Base-by-base conservation (phyloP, 2,329 filamentous ascomycete genomes). In the Rhynchosporium graminicola region DNA sequence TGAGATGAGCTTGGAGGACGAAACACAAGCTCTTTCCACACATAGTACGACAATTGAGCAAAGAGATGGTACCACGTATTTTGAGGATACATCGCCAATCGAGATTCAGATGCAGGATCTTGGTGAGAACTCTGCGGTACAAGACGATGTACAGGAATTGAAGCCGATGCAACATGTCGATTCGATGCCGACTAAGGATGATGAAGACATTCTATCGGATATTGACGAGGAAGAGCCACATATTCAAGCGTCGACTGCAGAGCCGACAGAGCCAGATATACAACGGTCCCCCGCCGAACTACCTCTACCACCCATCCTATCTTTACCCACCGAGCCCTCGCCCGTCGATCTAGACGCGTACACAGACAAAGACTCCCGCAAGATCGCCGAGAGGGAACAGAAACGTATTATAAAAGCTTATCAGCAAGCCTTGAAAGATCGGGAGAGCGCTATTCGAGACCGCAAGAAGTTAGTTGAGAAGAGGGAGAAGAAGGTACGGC, bases 361-460 rank as follows among this genome's bases (percentile, higher is more conserved):
- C 71, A 77, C 81, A 1, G 86, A 91, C 74, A 88, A 88, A 70
- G 83, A 85, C 6, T 79, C 84, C 33, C 83, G 85, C 8, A 91
- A 89, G 69, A 80, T 86, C 46, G 88, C 87, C 1, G 86, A 91
- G 69, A 89, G 87, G 62, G 87, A 91, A 69, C 80, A 86, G 60
- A 83, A 84, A 57, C 81, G 83, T 12, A 79, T 80, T 0, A 78
- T 85, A 38, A 90, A 90, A 71, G 79, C 80, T 8, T 89, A 91
- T 72, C 82, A 88, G 33, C 81, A 85, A 70, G 83, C 86, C 10
- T 74, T 90, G 64, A 91, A 90, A 74, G 82, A 87, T 63, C 85
- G 85, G 42, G 83, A 87, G 45, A 88, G 83, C 68, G 82, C 83
- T 9, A 78, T 91, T 55, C 82, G 82, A 54, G 85, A 89, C 62